Evolutionary conservation across 2,329 filamentous ascomycete species (phyloP), one percentile per base, ranked within the genome.

Genomic region (Penicillium glabrum): DNA sequence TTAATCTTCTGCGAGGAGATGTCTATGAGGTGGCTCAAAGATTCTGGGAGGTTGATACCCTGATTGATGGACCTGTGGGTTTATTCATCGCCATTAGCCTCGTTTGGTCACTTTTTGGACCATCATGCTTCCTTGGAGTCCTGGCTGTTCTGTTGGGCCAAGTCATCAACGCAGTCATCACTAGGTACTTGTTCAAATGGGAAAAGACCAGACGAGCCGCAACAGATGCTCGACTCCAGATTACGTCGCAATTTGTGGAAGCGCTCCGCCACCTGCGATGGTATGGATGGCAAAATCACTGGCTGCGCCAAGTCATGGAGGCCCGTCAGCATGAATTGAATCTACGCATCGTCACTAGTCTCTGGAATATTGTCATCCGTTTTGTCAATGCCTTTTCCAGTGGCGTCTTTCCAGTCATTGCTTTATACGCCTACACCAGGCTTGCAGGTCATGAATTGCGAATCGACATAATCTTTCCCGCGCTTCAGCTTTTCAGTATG

Each of bases 401-500:
- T 27, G 86, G 87, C 0, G 74, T 91, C 4, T 92, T 96, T 62
- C 91, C 91, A 0, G 87, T 95, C 0, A 86, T 89, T 1, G 90
- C 89, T 1, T 92, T 96, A 64, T 91, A 87, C 63, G 87, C 90
- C 0, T 96, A 91, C 71, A 95, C 91, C 0, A 81, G 88, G 11
- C 71, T 93, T 39, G 86, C 89, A 5, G 84, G 85, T 0, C 80
- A 84, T 47, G 83, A 86, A 0, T 75, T 96, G 9, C 86, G 86
- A 0, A 86, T 96, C 35, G 89, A 96, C 59, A 81, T 96, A 26
- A 92, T 92, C 10, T 96, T 96, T 71, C 92, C 92, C 0, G 91
- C 92, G 0, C 79, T 96, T 2, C 88, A 93, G 59, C 80, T 96
- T 0, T 96, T 96, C 66, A 79, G 80, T 1, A 85, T 93, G 78